Evolutionary conservation across 2,329 filamentous ascomycete species (phyloP), one percentile per base, ranked within the genome.

Genomic region (Coniosporium uncinatum): DNA sequence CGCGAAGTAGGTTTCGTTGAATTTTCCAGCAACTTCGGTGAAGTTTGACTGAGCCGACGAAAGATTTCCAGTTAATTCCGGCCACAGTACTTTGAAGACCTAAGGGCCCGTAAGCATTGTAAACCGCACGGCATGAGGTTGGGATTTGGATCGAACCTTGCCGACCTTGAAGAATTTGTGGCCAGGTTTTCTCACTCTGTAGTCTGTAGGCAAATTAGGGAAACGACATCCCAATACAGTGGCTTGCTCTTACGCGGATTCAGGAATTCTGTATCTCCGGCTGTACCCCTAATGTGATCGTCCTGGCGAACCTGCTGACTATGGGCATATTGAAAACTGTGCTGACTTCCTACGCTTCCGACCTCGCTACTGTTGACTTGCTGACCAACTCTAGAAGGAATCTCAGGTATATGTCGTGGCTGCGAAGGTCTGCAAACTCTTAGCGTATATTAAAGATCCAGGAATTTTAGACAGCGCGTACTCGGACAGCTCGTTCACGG

Each of bases 21-120:
- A 37, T 20, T 18, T 27, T 13, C 17, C 11, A 16, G 39, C 42
- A 5, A 43, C 42, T 2, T 40, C 45, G 14, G 50, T 40, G 14
- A 45, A 50, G 3, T 47, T 45, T 14, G 37, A n/a, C 40, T 6
- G 44, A 37, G 4, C 13, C 21, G 14, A 11, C n/a, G n/a, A 29
- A 29, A 29, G 24, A 19, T 43, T 24, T 11, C 18, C 13, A 8
- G 8, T 21, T 24, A 27, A 14, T 40, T 50, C 48, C 16, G 47
- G 43, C 48, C 48, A 50, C 11, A 49, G 37, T 3, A 49, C 38
- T 29, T 45, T 43, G 21, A 49, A 46, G 5, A 50, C 40, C 35
- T 44, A 11, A 35, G n/a, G n/a, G n/a, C 33, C 14, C 14, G 8
- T 19, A 17, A 8, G 6, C 11, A 35, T 11, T 6, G 11, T 35